These are phyloP conservation scores for Suhomyces faveliae DNA, from an alignment of 805 yeast genomes.

Conservation along the genomic window DNA sequence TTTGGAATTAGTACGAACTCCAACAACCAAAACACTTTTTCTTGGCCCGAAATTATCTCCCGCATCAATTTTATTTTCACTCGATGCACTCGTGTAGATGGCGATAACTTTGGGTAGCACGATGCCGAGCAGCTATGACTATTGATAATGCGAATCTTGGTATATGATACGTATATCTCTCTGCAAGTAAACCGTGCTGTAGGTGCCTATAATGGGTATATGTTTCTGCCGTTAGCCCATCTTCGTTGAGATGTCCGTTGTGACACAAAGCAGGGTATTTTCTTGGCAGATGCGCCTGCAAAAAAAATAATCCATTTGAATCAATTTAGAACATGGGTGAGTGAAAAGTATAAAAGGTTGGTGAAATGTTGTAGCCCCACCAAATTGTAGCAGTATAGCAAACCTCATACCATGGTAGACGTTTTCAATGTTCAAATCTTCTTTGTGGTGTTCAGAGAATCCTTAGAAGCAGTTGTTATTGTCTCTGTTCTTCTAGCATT, in stretches of 20 bases:
- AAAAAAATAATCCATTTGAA: background rate
- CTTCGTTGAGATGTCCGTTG: background rate
- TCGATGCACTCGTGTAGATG: background rate
- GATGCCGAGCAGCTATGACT: no score
- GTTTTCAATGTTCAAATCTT: slow-evolving; percentile 75
- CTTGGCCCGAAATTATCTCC: background rate
- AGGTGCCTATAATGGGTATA: background rate
- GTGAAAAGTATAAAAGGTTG: background rate
- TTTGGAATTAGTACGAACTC: background rate
- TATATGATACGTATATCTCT: no score
- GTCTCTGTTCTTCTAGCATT: slow-evolving; percentile 90
- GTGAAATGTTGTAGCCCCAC: background rate
- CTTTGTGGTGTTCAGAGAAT: slow-evolving; percentile 90
- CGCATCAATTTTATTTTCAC: background rate
- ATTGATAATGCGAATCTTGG: no score
- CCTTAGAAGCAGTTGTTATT: slow-evolving; percentile 88
- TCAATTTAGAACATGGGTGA: background rate
- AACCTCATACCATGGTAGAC: slow-evolving; percentile 36
- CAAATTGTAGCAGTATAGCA: background rate
- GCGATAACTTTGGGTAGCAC: no score
- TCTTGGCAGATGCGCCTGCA: background rate
- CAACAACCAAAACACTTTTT: background rate
- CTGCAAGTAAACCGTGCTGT: background rate
- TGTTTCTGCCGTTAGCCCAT: background rate
- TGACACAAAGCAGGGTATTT: background rate